Base-by-base conservation (phyloP, 371 early-diverging fungal genomes). In the Capniomyces stellatus region DNA sequence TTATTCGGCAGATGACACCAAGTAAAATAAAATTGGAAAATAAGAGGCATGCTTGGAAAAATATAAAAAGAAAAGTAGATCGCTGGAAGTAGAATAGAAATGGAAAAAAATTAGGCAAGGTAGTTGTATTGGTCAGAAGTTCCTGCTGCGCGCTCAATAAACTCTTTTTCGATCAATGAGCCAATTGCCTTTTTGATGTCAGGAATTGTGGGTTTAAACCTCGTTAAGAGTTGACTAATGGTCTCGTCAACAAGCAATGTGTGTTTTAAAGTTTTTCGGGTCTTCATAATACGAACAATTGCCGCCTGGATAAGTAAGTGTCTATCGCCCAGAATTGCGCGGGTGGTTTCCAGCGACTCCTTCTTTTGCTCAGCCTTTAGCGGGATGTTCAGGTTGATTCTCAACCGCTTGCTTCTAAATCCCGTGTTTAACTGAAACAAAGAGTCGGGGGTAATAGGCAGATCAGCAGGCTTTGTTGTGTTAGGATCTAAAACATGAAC, bases 121-220 rank as follows among this genome's bases (percentile, higher is more conserved):
- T 89, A 92, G 39, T 81, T 81, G 70, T 83, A 91, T 72, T 78
- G 78, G 60, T 92, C 89, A 63, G 82, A 83, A 56, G 82, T 80
- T 21, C 75, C 81, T 41, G 86, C 87, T 44, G 76, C 81, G 46
- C 95, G 81, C 71, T 91, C 92, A 56, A 96, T 78, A 56, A 88
- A 96, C 69, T 90, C 92, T 63, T 86, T 89, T 58, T 95, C 95
- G 58, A 97, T 64, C 46, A 94, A 72, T 39, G 87, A 79, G 64
- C 94, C 96, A 57, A 97, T 94, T 56, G 85, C 85, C 72, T 93
- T 89, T 67, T 95, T 97, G 71, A 97, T 94, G 54, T 87, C 89
- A 22, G 81, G 72, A 19, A 92, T 75, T 57, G 81, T 78, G 3
- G 98, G 94, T 63, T 87, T 85, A 73, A 95, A 97, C 51, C 92